Evolutionary conservation across 768 basidiomycete genomes (phyloP), one percentile per base, ranked within the genome.

Genomic region (Lactarius tabidus): DNA sequence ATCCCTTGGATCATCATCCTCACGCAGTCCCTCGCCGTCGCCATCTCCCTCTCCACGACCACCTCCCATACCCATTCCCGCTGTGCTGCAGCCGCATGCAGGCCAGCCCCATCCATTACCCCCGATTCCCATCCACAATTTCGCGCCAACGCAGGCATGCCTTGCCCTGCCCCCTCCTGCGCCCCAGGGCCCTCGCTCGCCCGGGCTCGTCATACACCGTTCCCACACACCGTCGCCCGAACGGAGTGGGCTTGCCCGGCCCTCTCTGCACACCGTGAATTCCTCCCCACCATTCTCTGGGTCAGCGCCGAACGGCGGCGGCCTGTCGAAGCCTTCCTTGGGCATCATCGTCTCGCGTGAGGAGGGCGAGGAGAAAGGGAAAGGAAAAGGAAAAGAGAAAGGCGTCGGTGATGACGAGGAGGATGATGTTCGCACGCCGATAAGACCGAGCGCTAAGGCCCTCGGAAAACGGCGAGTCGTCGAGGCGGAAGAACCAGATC

Each of bases 391-490:
- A 6, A 26, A 20, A 2, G 41, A 61, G 14, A 38, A 15, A 38
- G 38, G 14, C 10, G 38, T 4, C 9, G 52, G 45, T 14, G 66
- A 70, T 14, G 72, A 70, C 18, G 72, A 64, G 6, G 79, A 80
- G 18, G 77, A 74, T 6, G 72, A 78, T 5, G 59, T 71, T 17
- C 66, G 60, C 57, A 74, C 77, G 17, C 84, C 82, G n/a, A 71
- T 80, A 14, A 80, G 81, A 68, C 94, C 91, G 0, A 94, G 91
- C 73, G 89, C 84, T 39, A 97, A 95, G 74, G 93, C 94, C 4
- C 81, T 95, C 2, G 94, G 94, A 20, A 97, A 96, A 78, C 82
- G 91, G 69, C 82, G 79, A 70, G 84, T 87, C 18, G 75, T 86
- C 10, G 84, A 84, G 51, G 73, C 75, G 41, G 83, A 85, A 57